Evolutionary conservation across 1,284 basidiomycete species (phyloP).

Genomic region (Fomitopsis palustris): DNA sequence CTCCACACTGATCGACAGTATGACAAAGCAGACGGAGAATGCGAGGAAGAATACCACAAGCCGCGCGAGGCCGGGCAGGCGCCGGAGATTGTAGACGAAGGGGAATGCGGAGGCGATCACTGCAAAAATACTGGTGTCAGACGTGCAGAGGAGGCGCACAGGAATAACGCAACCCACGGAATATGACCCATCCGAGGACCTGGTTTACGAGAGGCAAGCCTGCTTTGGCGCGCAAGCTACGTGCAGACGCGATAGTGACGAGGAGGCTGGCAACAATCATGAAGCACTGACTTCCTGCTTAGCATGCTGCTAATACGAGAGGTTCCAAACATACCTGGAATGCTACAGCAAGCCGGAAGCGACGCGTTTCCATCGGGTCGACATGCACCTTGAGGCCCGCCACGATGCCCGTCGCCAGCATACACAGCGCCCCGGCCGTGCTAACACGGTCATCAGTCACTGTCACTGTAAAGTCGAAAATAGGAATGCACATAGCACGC

Average conservation of each 20-base stretch:
- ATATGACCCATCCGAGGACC: conserved; percentile 60
- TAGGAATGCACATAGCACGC: conserved; percentile 47
- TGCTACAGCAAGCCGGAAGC: conserved; percentile 12
- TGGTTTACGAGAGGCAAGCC: conserved; percentile 70
- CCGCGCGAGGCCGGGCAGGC: conserved; percentile 42
- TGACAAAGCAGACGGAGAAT: conserved; percentile 75
- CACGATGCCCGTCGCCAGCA: conserved; percentile 20
- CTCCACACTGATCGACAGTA: conserved; percentile 82
- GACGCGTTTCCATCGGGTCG: conserved; percentile 11
- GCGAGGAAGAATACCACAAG: conserved; percentile 64
- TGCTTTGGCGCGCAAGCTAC: conserved; percentile 58
- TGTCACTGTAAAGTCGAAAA: background rate
- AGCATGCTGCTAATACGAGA: background rate
- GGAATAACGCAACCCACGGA: conserved; percentile 49
- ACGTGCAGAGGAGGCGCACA: background rate
- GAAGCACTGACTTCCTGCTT: conserved; percentile 20
- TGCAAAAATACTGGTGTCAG: conserved; percentile 16
- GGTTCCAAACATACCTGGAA: background rate
- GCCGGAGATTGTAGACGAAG: conserved; percentile 34
- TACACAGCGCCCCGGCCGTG: conserved; percentile 22
- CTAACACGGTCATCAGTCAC: background rate
- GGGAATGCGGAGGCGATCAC: conserved; percentile 50
- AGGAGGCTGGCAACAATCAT: conserved; percentile 47
- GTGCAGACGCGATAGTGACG: conserved; percentile 56
- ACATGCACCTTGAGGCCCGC: conserved; percentile 5